Base-by-base conservation (phyloP, 495 filamentous ascomycete genomes). In the Penicillium angulare region DNA sequence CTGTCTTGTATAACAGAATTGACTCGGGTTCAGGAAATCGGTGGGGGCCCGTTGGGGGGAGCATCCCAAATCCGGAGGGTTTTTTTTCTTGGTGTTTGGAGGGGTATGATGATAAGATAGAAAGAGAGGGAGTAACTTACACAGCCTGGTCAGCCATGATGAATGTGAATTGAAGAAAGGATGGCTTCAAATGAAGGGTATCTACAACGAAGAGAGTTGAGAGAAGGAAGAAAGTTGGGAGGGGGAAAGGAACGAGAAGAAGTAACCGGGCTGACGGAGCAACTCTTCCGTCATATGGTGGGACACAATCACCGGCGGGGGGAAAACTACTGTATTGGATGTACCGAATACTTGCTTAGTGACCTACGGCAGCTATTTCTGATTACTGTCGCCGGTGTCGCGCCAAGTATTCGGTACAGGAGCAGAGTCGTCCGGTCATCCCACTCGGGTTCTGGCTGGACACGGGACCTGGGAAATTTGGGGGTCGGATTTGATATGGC, bases 131-230 rank as follows among this genome's bases (percentile, higher is more conserved):
- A 52, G 32, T 35, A 40, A 83, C 81, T 82, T 76, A 84, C 81
- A 80, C 73, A 76, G 79, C 81, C 53, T 80, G 67, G 52, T 75
- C 65, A 67, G 67, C 61, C 62, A 69, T 65, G 47, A 58, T 65
- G 53, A 31, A 60, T 47, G 52, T 52, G 45, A 35, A 56, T 60
- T 58, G 56, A 59, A 56, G 48, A 45, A 48, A 18, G 32, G 21
- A 20, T 20, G 16, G 38, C 20, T 24, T 49, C 33, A 53, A 55
- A 38, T 52, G 51, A 54, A 53, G 63, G 48, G 27, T 59, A 62
- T 62, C 46, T 52, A 58, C 36, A 43, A 33, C 44, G 27, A 36
- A 55, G 36, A 43, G 43, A 42, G 45, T 49, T 47, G 47, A 40
- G 53, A 46, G 42, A 55, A 29, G 50, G 53, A 39, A 48, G 21